Evolutionary conservation across 768 basidiomycete species (phyloP).

Genomic region (Heimioporus sp.): DNA sequence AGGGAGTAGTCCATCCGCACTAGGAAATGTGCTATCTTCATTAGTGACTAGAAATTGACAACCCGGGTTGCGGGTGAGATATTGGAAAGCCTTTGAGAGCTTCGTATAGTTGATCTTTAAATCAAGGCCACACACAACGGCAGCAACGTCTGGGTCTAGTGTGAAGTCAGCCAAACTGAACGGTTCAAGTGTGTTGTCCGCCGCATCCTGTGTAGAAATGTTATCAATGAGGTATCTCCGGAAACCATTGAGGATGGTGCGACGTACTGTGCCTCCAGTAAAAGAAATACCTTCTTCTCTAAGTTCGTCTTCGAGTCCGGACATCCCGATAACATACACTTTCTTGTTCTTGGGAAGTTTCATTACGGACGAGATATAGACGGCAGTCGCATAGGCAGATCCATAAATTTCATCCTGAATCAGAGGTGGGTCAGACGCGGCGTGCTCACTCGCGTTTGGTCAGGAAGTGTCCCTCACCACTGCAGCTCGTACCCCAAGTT

Average conservation of each 20-base stretch:
- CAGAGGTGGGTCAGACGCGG: not conserved
- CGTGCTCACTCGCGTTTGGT: not conserved
- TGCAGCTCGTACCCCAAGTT: constrained; percentile 79
- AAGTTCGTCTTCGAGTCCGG: constrained; percentile 91
- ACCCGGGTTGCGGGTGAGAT: constrained; percentile 74
- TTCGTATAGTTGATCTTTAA: constrained; percentile 90
- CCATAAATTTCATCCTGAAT: constrained; percentile 92
- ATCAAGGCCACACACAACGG: constrained; percentile 94
- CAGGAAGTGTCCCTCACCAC: constrained; percentile 55
- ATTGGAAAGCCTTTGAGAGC: constrained; percentile 87
- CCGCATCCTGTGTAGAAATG: constrained; percentile 63
- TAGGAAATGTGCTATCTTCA: constrained; percentile 89
- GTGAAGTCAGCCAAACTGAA: constrained; percentile 70
- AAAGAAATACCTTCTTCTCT: constrained; percentile 78
- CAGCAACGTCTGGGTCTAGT: constrained; percentile 78
- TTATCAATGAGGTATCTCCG: not conserved
- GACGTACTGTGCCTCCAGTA: constrained; percentile 80
- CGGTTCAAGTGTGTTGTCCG: constrained; percentile 70
- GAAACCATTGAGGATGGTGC: not conserved
- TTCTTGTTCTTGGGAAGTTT: constrained; percentile 89
- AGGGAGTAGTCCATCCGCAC: constrained; percentile 67
- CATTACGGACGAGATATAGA: constrained; percentile 85
- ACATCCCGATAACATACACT: constrained; percentile 93
- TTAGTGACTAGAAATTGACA: constrained; percentile 91
- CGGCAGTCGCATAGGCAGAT: constrained; percentile 84